Conservation (phyloP, 208 protist species). For the Leishmania turanica region DNA sequence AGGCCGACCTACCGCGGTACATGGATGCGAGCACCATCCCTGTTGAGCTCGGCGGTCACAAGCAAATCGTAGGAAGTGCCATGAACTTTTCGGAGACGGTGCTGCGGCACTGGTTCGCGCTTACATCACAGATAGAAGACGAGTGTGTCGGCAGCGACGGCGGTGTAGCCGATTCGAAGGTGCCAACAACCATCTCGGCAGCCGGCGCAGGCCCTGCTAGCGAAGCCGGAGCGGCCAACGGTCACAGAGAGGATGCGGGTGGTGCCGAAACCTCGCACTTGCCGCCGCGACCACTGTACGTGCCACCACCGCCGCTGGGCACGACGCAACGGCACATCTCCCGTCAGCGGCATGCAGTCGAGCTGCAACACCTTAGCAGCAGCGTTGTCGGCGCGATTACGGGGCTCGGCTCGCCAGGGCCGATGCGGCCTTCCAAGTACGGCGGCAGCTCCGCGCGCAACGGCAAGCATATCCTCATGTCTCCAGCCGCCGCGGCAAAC, state of each 20-base stretch:
- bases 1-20: constrained; percentile 47
- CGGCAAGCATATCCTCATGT: not conserved
- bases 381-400: not conserved
- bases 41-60: constrained; percentile 49
- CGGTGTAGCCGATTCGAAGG: not conserved
- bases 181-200: not conserved
- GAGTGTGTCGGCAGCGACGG: constrained; percentile 26
- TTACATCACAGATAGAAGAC: constrained; percentile 48
- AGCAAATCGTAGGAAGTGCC: constrained; percentile 18
- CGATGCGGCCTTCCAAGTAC: not conserved
- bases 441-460: not conserved
- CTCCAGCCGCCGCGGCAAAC: not conserved
- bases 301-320: constrained; percentile 37
- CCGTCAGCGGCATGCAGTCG: constrained; percentile 22
- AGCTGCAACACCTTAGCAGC: constrained; percentile 32
- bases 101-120: constrained; percentile 73
- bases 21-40: constrained; percentile 51
- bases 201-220: not conserved
- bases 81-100: constrained; percentile 66
- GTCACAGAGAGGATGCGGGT: not conserved
- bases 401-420: not conserved
- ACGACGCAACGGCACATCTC: constrained; percentile 30
- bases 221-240: not conserved
- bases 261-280: not conserved
- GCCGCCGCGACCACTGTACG: constrained; percentile 42